phyloP scores from a whole-genome alignment of 225 moss, liverwort and hornwort genomes.

The Antitrichia curtipendula region DNA sequence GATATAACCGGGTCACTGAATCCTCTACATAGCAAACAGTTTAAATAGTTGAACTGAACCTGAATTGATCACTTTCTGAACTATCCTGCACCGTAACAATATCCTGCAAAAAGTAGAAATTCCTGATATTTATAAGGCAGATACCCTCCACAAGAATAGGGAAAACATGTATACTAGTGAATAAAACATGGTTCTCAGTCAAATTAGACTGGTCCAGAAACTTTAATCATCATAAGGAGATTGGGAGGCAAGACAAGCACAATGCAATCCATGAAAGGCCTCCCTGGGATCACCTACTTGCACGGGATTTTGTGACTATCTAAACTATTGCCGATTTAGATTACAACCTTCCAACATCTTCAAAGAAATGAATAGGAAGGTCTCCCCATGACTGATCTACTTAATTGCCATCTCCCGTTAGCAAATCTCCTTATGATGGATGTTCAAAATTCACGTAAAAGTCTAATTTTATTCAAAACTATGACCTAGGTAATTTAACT shows the following conservation, averaged over 20 bases:
- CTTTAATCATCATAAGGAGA: background rate
- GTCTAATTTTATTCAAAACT: background rate
- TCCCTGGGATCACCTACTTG: background rate
- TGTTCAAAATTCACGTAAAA: background rate
- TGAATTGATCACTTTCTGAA: slow-evolving; percentile 56
- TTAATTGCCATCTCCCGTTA: background rate
- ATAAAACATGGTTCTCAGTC: background rate
- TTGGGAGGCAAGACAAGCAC: background rate
- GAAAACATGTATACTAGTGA: background rate
- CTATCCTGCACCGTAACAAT: slow-evolving; percentile 23
- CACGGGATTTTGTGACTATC: too few species aligned
- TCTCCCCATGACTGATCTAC: background rate
- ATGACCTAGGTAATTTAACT: background rate
- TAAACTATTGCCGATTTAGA: too few species aligned
- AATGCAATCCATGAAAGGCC: background rate
- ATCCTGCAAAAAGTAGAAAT: slow-evolving; percentile 24
- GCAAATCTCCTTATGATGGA: background rate
- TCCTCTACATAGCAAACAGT: background rate
- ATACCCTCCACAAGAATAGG: background rate
- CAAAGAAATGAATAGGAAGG: background rate
- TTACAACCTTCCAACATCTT: background rate
- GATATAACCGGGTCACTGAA: background rate
- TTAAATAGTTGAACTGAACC: slow-evolving; percentile 11
- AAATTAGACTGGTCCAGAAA: background rate
- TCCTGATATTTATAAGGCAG: background rate